Base-by-base conservation (phyloP, 257 asterid genomes). In the Perilla frutescens region DNA sequence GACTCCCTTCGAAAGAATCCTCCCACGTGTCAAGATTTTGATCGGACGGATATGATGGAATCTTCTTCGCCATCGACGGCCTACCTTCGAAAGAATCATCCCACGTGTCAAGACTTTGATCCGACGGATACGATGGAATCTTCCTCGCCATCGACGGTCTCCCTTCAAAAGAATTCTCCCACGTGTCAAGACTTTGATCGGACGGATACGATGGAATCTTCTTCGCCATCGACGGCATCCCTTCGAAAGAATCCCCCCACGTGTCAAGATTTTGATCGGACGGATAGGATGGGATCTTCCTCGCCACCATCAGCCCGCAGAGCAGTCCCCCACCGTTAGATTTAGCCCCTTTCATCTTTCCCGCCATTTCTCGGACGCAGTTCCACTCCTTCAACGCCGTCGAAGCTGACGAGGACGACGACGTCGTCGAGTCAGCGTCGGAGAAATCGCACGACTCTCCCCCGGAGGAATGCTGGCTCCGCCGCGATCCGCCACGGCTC, bases 301-400 rank as follows among this genome's bases (percentile, higher is more conserved):
- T 85, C 81, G 89, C 91, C 71, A 76, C 68, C 84, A 84, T 20
- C 77, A 90, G 74, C 5, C 99, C 96, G 58, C 97, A 91, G 13
- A 91, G 84, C 87, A 81, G 54, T 32, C 91, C 90, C 26, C 85
- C 86, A 58, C 87, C 88, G 81, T 76, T 76, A 0, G 90, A 73
- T 79, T 83, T 83, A 9, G 56, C 55, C 43, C 69, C 89, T 49
- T 84, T 83, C 81, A 80, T 72, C 68, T 81, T 88, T 73, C 87
- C 96, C 79, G 88, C 89, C 88, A 81, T 34, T 73, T 70, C 84
- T 4, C 80, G 73, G 15, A 83, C 75, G n/a, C 87, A 79, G 72
- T 90, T 92, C 90, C 85, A 82, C 62, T 90, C 92, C 91, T 86
- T 90, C 82, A 88, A 62, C 57, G 85, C 88, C 14, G 88, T 83